Base-by-base conservation (phyloP, 1,284 basidiomycete genomes). In the Trametes versicolor region DNA sequence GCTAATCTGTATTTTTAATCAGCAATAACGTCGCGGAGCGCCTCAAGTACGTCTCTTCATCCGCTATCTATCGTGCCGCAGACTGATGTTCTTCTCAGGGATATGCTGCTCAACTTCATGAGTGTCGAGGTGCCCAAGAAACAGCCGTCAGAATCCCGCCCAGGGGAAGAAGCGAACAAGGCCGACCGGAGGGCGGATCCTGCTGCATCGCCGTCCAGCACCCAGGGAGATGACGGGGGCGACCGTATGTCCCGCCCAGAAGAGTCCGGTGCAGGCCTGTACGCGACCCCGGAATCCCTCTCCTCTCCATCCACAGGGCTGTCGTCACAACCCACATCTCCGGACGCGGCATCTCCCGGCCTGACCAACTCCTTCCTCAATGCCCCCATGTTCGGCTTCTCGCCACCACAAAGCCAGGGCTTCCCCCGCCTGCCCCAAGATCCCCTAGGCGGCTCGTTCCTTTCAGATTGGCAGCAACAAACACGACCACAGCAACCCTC, bases 1-100 rank as follows among this genome's bases (percentile, higher is more conserved):
- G 25, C 61, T 27, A 49, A 55, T 45, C 23, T 48, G 45, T 25
- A 48, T 15, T 50, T 13, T 63, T 19, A 25, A 12, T 12, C 15
- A 84, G 83, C 43, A 83, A 50, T 25, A 53, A 64, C 23, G 53
- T 55, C 6, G 58, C 61, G 2, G 37, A 48, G 15, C 57, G 61
- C 5, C 29, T 57, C 21, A 57, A 15, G 61, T 62, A 15, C 4
- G 45, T 12, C 4, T 9, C 8, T 34, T 29, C 32, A 6, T 21
- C 10, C 6, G 0, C 32, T 19, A n/a, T 21, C 12, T 15, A 23
- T 23, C 4, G 6, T 19, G 29, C 21, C 32, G 29, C 27, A 15
- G 45, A 27, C 5, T 23, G 10, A 29, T 19, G 27, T 9, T 27
- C 19, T 29, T 29, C 25, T 5, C 39, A 62, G 61, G 21, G 61